Evolutionary conservation across 495 filamentous ascomycete species (phyloP), one percentile per base, ranked within the genome.

Genomic region (Neurospora tetraspora): DNA sequence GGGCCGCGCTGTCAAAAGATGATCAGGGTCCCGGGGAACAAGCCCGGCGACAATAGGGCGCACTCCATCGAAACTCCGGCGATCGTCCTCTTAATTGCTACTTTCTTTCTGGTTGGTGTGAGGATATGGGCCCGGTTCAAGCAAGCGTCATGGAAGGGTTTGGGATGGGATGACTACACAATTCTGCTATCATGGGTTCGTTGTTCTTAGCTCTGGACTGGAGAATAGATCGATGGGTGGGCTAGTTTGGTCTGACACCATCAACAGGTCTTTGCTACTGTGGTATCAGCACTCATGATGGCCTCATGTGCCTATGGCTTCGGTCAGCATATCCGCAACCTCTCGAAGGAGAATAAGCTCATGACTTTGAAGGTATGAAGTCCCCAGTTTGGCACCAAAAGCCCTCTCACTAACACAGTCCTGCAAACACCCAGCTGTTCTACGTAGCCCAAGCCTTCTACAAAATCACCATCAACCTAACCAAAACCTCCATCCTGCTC

Each of bases 81-180:
- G 20, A 78, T 78, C 23, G 71, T 82, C 34, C 81, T 83, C 74
- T 78, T 82, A 39, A 59, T 76, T n/a, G 12, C 80, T 3, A 80
- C 77, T 2, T 78, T 80, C 7, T 4, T 80, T 4, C 75, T 83
- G n/a, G 73, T 81, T 4, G 72, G 39, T 23, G 39, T 83, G 27
- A 76, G 81, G 20, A 43, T 82, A 18, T 76, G 77, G 72, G 79
- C 77, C 36, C 78, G 81, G 61, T 14, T 80, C 16, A 74, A 71
- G 47, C 43, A 70, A 23, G 75, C 77, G 42, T 75, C 75, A 1
- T 76, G 80, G 61, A 76, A 77, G 9, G 79, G 77, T 2, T 39
- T 83, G 20, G 81, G 81, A 36, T 76, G 74, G 77, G 81, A 83
- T 76, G 81, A 83, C 70, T 77, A 78, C 71, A 77, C 76, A 7